phyloP scores from a whole-genome alignment of 768 basidiomycete genomes.

The Russula lepida region DNA sequence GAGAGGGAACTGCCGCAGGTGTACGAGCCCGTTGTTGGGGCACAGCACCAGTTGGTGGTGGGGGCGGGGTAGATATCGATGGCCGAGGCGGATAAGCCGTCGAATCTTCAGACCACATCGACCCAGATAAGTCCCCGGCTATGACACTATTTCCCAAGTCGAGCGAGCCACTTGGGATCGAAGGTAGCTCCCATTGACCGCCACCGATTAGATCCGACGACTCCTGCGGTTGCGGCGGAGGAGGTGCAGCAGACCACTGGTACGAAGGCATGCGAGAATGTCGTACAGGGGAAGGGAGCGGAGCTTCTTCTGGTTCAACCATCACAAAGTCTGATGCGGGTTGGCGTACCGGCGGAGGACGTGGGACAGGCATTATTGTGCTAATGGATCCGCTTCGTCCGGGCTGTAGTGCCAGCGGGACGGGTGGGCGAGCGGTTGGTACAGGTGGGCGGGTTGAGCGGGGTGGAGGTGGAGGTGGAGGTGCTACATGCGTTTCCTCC shows the following conservation, averaged over 20 bases:
- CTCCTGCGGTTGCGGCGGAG: conserved; percentile 26
- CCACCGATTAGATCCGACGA: conserved; percentile 33
- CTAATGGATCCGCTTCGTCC: conserved; percentile 14
- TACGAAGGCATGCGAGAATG: conserved; percentile 37
- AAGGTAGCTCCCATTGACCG: conserved; percentile 56
- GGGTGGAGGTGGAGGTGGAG: conserved; percentile 32
- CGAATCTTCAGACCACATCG: conserved; percentile 54
- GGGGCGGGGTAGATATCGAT: conserved; percentile 23
- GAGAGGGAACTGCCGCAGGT: not conserved
- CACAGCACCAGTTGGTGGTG: conserved; percentile 11
- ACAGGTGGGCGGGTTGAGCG: conserved; percentile 24
- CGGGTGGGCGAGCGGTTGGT: conserved; percentile 19
- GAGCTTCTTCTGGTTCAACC: conserved; percentile 25
- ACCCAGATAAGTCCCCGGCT: conserved; percentile 44
- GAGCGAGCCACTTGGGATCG: conserved; percentile 45
- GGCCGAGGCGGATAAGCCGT: conserved; percentile 28
- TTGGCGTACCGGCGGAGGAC: conserved; percentile 28
- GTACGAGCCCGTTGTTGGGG: not conserved
- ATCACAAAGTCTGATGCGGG: conserved; percentile 29
- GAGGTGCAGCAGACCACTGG: conserved; percentile 27
- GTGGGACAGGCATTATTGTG: conserved; percentile 21
- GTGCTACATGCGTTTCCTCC: conserved; percentile 37
- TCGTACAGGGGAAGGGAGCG: conserved; percentile 36
- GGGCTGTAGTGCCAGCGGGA: conserved; percentile 4
- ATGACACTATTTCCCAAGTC: conserved; percentile 37